Evolutionary conservation across 805 yeast species (phyloP), one percentile per base, ranked within the genome.

Genomic region (Ogataea methanolica): DNA sequence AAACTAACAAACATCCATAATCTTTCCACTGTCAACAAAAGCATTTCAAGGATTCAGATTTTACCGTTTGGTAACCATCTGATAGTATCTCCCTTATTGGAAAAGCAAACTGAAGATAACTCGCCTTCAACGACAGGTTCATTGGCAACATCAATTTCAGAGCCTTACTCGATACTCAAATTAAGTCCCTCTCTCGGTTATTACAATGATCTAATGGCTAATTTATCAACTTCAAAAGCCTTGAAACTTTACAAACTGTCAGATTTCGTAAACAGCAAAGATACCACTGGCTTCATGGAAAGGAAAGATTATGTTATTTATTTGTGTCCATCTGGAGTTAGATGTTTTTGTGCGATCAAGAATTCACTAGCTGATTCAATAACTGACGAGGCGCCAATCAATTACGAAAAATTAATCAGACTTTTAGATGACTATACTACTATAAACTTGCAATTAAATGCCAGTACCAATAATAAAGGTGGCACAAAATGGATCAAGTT

Each of bases 401-500:
- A 76, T 53, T 63, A 67, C 4, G 64, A 61, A 12, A 59, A 61
- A 8, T 55, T 77, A 6, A 45, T 68, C 7, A 65, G 62, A 17
- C 66, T 76, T 1, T 49, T 78, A 8, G 52, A 60, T 6, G 62
- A 65, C 1, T 76, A 75, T 56, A 56, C 59, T 41, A 61, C 60
- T 50, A 66, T 55, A 15, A 52, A 31, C 36, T 53, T 47, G 46
- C 57, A 37, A 22, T 46, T 14, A 17, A 35, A 42, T 39, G 36
- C 43, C 19, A 26, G 40, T 14, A 23, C 15, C 14, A 17, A 7
- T 11, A 46, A 31, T 33, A 38, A 45, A 19, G 22, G 45, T 17
- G 48, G 42, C 39, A 54, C 72, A 16, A 63, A 69, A 37, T 86
- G 92, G 94, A 73, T 86, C 15, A 83, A 78, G 58, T 63, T 86